Percentiles rank a stretch among this genome's conserved stretches.
These are phyloP conservation scores for Esteya vermicola DNA, from an alignment of 2,329 filamentous ascomycete genomes.

Conservation along the genomic window DNA sequence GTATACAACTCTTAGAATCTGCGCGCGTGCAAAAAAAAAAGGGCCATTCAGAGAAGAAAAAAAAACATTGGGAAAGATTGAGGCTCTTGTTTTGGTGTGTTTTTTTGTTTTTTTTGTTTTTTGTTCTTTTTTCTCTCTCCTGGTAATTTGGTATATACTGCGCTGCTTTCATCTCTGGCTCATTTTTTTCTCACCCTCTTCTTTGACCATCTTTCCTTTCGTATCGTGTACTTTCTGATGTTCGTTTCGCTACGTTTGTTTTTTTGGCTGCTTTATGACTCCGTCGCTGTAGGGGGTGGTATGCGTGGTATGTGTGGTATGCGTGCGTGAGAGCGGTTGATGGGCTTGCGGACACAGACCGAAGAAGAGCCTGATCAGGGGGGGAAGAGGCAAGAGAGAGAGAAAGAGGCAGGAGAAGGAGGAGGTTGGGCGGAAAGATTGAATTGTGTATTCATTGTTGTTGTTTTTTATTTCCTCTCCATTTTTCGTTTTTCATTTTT, in stretches of 20 bases:
- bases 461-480: background rate
- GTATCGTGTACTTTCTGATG: too few relatives aligned
- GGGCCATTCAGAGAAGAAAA: too few relatives aligned
- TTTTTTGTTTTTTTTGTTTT: background rate
- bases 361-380: too few relatives aligned
- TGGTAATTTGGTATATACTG: background rate
- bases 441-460: background rate
- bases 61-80: background rate
- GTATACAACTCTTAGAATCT: constrained; percentile 13
- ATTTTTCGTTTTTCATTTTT: background rate
- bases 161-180: background rate
- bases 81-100: background rate
- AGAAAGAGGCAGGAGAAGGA: background rate
- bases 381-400: background rate
- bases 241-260: too few relatives aligned
- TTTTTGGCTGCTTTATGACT: too few relatives aligned
- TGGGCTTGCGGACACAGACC: too few relatives aligned
- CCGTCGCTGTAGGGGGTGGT: too few relatives aligned
- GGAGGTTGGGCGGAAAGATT: background rate
- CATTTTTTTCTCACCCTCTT: background rate
- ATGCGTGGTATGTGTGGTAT: too few relatives aligned
- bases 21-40: too few relatives aligned
- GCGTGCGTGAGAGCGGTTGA: too few relatives aligned
- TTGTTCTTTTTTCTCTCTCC: background rate
- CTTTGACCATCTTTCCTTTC: too few relatives aligned